Evolutionary conservation across 345 rosid species (phyloP).

Genomic region (Nasturtium officinale): DNA sequence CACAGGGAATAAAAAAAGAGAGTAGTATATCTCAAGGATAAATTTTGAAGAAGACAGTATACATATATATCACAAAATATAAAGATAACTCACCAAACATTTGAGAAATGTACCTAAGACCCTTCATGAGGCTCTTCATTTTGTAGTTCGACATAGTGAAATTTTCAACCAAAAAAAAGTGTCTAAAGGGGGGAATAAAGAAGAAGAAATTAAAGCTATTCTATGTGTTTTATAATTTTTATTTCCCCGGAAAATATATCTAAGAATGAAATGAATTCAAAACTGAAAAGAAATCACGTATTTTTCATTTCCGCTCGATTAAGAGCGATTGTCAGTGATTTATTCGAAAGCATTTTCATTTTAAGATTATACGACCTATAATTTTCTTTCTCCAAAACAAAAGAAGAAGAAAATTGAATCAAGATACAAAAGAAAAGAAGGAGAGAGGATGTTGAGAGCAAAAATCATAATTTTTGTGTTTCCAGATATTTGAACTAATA

Average conservation of each 20-base stretch:
- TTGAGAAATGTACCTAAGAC: conserved; percentile 71
- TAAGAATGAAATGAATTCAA: not conserved
- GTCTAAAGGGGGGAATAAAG: not conserved
- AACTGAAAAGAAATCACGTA: not conserved
- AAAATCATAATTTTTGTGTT: conserved; percentile 33
- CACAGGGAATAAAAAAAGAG: not conserved
- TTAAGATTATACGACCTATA: not conserved
- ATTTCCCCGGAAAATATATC: not conserved
- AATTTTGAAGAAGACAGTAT: not conserved
- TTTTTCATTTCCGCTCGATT: conserved; percentile 2
- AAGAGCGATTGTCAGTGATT: not conserved
- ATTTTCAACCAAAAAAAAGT: not conserved
- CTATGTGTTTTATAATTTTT: not conserved
- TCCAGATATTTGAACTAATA: conserved; percentile 20
- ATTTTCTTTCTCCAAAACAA: not conserved
- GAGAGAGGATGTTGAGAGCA: conserved; percentile 23
- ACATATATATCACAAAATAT: not conserved
- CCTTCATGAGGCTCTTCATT: conserved; percentile 70
- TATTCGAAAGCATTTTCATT: conserved; percentile 23
- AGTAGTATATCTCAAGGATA: not conserved
- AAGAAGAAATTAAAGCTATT: not conserved
- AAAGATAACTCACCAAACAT: conserved; percentile 58
- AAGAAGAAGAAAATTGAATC: not conserved
- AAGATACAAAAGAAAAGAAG: not conserved
- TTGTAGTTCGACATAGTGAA: conserved; percentile 55